Conservation (phyloP, 495 filamentous ascomycete genomes). For the Letharia columbiana region DNA sequence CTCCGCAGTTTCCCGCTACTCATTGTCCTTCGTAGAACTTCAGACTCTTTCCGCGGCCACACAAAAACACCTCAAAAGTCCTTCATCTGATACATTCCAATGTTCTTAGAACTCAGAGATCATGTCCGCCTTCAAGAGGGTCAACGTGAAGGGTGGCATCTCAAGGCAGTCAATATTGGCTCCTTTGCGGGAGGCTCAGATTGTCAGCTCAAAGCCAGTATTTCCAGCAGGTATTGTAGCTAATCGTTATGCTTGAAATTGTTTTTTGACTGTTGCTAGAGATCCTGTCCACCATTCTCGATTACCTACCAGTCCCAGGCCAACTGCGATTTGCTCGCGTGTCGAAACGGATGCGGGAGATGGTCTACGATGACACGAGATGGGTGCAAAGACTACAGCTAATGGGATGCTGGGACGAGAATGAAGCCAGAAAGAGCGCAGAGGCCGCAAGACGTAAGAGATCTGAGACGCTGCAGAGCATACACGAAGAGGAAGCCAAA, state of each 20-base stretch:
- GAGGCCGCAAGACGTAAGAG: slow-evolving; percentile 66
- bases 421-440: slow-evolving; percentile 67
- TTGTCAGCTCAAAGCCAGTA: slow-evolving; percentile 62
- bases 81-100: not conserved
- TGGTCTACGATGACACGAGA: slow-evolving; percentile 97
- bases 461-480: slow-evolving; percentile 49
- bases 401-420: slow-evolving; percentile 91
- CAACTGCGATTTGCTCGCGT: slow-evolving; percentile 79
- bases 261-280: slow-evolving; percentile 44
- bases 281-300: slow-evolving; percentile 79
- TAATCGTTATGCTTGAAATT: not conserved
- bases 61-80: not conserved
- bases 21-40: not conserved
- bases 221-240: slow-evolving; percentile 63
- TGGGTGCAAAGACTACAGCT: slow-evolving; percentile 78
- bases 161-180: slow-evolving; percentile 56
- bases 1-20: not conserved
- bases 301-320: slow-evolving; percentile 77
- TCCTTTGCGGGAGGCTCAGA: slow-evolving; percentile 66
- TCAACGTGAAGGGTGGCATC: slow-evolving; percentile 38
- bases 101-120: not conserved
- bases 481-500: slow-evolving; percentile 41
- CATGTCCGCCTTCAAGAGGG: slow-evolving; percentile 61
- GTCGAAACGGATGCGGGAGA: slow-evolving; percentile 85
- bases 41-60: not conserved